phyloP scores from a whole-genome alignment of 2,329 filamentous ascomycete species.

The Fusarium sp. region DNA sequence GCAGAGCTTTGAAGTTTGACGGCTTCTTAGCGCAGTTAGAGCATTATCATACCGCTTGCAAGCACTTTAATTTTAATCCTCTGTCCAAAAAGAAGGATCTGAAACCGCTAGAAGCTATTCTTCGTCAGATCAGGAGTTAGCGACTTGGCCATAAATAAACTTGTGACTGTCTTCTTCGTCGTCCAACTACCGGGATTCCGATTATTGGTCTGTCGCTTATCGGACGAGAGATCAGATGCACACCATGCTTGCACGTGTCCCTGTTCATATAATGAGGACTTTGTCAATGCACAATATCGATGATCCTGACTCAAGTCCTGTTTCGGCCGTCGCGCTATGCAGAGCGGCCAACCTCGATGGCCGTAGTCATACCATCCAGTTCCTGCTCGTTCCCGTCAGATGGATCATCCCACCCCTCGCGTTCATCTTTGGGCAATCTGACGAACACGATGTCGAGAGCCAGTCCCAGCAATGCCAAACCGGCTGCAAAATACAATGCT shows the following conservation, averaged over 20 bases:
- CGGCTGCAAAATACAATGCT: conserved; percentile 24
- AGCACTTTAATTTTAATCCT: conserved; percentile 2
- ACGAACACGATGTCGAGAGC: conserved; percentile 15
- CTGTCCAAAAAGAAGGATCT: neutral
- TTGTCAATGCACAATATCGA: neutral
- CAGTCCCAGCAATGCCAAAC: conserved; percentile 12
- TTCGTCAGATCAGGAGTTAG: neutral
- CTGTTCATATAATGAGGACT: neutral
- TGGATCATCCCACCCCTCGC: conserved; percentile 23
- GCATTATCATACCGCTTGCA: conserved; percentile 5
- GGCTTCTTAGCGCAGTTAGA: neutral
- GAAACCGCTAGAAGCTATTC: conserved; percentile 2
- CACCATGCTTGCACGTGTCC: neutral
- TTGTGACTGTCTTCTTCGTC: neutral
- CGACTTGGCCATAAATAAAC: neutral
- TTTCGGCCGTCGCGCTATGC: neutral
- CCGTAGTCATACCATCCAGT: conserved; percentile 9
- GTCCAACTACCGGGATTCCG: neutral
- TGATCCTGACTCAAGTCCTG: neutral
- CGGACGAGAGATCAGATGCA: neutral
- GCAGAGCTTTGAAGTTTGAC: conserved; percentile 3
- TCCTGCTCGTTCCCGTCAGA: conserved; percentile 1
- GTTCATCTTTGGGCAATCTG: conserved; percentile 24
- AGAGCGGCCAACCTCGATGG: conserved; percentile 2
- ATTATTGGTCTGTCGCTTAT: neutral